These are phyloP conservation scores for Picea sitchensis DNA, from an alignment of 75 land plant species.

Conservation along the genomic window DNA sequence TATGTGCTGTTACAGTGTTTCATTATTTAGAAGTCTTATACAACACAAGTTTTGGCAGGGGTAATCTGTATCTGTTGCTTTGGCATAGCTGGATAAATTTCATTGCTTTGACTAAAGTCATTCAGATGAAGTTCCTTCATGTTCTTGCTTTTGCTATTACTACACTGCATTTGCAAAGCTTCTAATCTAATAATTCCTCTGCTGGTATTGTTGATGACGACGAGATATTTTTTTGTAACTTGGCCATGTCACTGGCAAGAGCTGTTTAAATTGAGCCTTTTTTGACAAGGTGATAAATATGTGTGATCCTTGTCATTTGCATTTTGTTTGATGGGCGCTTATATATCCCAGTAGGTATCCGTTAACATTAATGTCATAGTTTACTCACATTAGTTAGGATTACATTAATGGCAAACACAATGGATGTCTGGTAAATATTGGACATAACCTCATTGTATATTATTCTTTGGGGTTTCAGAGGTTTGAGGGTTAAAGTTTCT, in stretches of 20 bases:
- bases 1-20: neutral
- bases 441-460: too few species aligned
- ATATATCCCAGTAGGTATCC: too few species aligned
- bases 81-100: slow-evolving; percentile 1
- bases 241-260: neutral
- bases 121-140: neutral
- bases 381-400: too few species aligned
- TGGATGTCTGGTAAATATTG: too few species aligned
- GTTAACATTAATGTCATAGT: too few species aligned
- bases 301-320: too few species aligned
- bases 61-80: neutral
- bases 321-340: too few species aligned
- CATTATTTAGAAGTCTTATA: neutral
- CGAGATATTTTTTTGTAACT: neutral
- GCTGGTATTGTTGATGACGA: neutral
- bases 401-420: too few species aligned
- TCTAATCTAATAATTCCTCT: neutral
- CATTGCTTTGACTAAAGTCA: neutral
- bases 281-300: neutral
- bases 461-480: too few species aligned
- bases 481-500: too few species aligned
- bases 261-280: neutral
- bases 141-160: neutral
- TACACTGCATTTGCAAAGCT: neutral
- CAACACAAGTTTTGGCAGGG: neutral